Conservation (phyloP, 768 basidiomycete species). For the Phaeotremella skinneri region DNA sequence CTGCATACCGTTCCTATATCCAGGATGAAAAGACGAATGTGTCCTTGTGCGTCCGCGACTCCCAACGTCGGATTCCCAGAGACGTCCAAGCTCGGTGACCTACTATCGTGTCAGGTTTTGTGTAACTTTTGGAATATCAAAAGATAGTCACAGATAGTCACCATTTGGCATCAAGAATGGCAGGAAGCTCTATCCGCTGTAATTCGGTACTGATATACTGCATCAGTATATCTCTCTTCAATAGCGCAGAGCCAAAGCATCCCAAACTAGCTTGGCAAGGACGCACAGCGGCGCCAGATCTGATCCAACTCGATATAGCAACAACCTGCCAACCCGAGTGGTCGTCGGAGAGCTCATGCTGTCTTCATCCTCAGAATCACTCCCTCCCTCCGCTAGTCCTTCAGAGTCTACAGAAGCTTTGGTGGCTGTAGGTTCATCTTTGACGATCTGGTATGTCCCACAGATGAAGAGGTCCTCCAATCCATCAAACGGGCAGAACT, state of each 20-base stretch:
- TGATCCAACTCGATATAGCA: constrained; percentile 61
- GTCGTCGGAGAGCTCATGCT: constrained; percentile 23
- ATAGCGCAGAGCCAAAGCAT: background rate
- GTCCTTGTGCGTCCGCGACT: constrained; percentile 82
- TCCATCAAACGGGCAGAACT: constrained; percentile 75
- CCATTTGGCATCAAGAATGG: constrained; percentile 95
- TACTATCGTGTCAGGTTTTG: background rate
- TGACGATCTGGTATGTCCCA: constrained; percentile 83
- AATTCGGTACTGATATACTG: constrained; percentile 55
- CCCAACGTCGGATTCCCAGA: constrained; percentile 56
- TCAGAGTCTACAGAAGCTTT: constrained; percentile 47
- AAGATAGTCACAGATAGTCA: constrained; percentile 49
- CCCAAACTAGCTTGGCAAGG: background rate
- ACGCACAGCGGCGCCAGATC: constrained; percentile 43
- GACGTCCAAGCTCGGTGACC: constrained; percentile 21
- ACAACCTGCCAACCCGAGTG: constrained; percentile 66
- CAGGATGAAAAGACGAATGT: constrained; percentile 66
- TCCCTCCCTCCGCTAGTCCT: constrained; percentile 20
- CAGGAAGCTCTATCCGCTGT: constrained; percentile 69
- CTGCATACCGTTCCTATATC: constrained; percentile 56
- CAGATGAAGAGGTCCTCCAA: constrained; percentile 70
- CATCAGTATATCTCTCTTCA: background rate
- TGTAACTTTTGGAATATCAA: background rate
- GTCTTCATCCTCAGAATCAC: constrained; percentile 24
- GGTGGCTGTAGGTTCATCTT: constrained; percentile 24